Evolutionary conservation across 805 yeast genomes (phyloP).

Genomic region (Naumovozyma baii): DNA sequence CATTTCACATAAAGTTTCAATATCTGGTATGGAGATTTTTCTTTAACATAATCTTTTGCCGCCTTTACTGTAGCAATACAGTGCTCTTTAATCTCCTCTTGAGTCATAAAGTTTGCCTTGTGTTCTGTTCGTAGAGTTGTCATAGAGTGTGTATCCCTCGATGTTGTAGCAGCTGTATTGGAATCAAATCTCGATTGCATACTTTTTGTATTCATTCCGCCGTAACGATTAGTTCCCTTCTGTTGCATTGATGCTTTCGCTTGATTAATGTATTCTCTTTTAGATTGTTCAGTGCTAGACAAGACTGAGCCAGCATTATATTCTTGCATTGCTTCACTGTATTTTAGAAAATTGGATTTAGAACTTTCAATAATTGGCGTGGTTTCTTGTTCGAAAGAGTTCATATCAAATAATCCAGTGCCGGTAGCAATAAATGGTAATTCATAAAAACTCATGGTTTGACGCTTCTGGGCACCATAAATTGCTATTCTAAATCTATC

Average conservation of each 20-base stretch:
- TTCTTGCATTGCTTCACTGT: slow-evolving; percentile 1
- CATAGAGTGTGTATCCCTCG: no score
- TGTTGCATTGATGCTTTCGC: not conserved
- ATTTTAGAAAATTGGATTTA: slow-evolving; percentile 1
- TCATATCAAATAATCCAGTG: slow-evolving; percentile 14
- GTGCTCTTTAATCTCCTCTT: slow-evolving; percentile 24
- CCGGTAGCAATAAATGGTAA: slow-evolving; percentile 7
- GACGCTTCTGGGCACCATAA: slow-evolving; percentile 1
- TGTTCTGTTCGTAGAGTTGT: not conserved
- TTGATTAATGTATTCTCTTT: not conserved
- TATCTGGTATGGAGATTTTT: slow-evolving; percentile 25
- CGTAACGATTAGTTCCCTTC: not conserved
- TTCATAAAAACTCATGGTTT: slow-evolving; percentile 9
- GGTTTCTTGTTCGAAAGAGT: slow-evolving; percentile 8
- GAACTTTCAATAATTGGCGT: slow-evolving; percentile 13
- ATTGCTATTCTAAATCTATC: slow-evolving; percentile 7
- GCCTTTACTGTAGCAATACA: slow-evolving; percentile 24
- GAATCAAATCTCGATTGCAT: no score
- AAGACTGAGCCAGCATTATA: slow-evolving; percentile 4
- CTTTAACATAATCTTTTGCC: slow-evolving; percentile 18
- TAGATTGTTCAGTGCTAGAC: not conserved
- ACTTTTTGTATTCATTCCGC: not conserved
- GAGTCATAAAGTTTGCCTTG: slow-evolving; percentile 18
- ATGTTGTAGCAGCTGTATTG: no score
- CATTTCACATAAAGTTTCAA: slow-evolving; percentile 26